Base-by-base conservation (phyloP, 2,329 filamentous ascomycete species). In the Phyllosticta capitalensis region DNA sequence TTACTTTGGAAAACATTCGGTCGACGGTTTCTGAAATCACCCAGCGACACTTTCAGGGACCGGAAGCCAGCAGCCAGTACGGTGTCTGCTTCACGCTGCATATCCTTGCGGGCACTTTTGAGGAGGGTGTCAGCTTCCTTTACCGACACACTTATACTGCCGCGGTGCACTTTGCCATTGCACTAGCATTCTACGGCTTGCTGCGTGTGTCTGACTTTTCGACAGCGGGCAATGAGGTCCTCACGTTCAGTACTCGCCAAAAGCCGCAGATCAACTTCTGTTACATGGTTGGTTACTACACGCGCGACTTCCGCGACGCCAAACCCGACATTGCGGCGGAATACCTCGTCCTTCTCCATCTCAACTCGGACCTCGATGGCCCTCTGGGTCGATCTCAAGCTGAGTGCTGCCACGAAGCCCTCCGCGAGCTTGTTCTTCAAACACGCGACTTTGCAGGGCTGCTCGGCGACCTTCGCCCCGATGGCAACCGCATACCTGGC, bases 21-120 rank as follows among this genome's bases (percentile, higher is more conserved):
- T 80, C 83, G 7, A 91, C 88, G 63, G 88, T 99, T 63, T 81
- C 83, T 60, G 91, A 96, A 66, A 95, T 99, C 68, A 92, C 92
- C 10, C 84, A 90, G 65, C 87, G 92, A 68, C 90, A 96, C 73
- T 99, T 97, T 74, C 84, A 87, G 66, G 83, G 84, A 56, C 79
- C 83, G n/a, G 91, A 95, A 61, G 88, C 89, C 30, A 83, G 83
- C 62, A 88, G 88, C 65, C 87, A 86, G 63, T 94, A 91, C 65
- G 91, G 89, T 68, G 92, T 92, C 69, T 96, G 88, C 76, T 96
- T 99, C 77, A 91, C 95, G 74, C 83, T 99, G 64, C 91, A 96
- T 71, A 83, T 95, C 50, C 78, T 97, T 55, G 86, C 89, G 28
- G 94, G 94, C 64, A 87, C 96, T 82, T 99, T 95, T 66, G 94